Evolutionary conservation across 352 stramenopile genomes (phyloP).

Genomic region (Globisporangium nodosum): DNA sequence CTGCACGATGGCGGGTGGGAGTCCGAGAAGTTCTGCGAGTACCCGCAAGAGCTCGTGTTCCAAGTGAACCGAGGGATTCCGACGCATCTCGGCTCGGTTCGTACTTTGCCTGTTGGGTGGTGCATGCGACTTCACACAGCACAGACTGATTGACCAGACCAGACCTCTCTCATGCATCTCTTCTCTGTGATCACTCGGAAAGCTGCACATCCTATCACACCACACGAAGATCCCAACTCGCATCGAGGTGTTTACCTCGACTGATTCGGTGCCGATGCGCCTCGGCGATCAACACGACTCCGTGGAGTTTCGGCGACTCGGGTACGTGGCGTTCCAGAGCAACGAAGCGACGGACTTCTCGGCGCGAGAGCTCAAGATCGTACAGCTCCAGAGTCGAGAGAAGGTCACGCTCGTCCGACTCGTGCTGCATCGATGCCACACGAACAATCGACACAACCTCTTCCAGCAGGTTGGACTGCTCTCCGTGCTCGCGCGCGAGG

Average conservation of each 20-base stretch:
- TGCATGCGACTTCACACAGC: constrained; percentile 5
- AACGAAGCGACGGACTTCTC: constrained; percentile 18
- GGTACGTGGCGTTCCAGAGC: constrained; percentile 31
- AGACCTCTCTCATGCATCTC: no score
- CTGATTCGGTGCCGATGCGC: neutral
- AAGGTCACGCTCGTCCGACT: constrained; percentile 33
- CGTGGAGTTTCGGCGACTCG: constrained; percentile 29
- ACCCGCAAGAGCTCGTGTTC: constrained; percentile 51
- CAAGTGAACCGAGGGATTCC: constrained; percentile 26
- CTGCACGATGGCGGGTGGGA: constrained; percentile 23
- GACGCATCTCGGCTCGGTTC: constrained; percentile 14
- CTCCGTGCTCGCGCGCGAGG: constrained; percentile 18
- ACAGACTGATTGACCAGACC: neutral
- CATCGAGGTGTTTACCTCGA: constrained; percentile 40
- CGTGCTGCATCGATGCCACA: constrained; percentile 38
- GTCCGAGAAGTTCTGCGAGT: constrained; percentile 57
- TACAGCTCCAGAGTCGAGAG: constrained; percentile 18
- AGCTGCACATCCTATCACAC: constrained; percentile 31
- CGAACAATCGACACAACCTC: constrained; percentile 33
- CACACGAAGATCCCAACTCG: constrained; percentile 37
- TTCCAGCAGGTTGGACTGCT: constrained; percentile 50
- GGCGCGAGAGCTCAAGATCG: constrained; percentile 46
- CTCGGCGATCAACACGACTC: constrained; percentile 1
- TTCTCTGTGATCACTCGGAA: neutral
- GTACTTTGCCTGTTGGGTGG: neutral